Percentiles rank a stretch among this genome's conserved stretches.
These are phyloP conservation scores for Aphanoascus verrucosus DNA, from an alignment of 2,329 filamentous ascomycete species.

Conservation along the genomic window DNA sequence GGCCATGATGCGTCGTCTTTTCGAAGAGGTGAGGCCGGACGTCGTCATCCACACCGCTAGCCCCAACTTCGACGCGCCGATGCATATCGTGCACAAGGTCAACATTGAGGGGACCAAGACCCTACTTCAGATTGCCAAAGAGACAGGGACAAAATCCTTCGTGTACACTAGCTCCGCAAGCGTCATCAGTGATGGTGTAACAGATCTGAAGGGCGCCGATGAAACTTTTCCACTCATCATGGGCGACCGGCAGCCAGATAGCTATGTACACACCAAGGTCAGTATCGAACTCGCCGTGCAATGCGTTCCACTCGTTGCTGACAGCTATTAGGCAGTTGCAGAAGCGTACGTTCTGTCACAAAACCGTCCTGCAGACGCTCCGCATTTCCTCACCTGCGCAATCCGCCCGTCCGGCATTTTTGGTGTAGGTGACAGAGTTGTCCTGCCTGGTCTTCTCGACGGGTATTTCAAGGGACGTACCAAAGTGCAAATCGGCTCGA, in stretches of 20 bases:
- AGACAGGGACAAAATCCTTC: conserved; percentile 50
- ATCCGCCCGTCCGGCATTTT: conserved; percentile 74
- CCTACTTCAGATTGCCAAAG: conserved; percentile 52
- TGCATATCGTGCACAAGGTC: conserved; percentile 57
- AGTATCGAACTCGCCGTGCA: conserved; percentile 18
- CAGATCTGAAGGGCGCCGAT: conserved; percentile 70
- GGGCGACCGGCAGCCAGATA: conserved; percentile 39
- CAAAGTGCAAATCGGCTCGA: conserved; percentile 59
- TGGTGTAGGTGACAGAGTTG: conserved; percentile 56
- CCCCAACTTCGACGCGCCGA: conserved; percentile 34
- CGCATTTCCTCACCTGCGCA: conserved; percentile 54
- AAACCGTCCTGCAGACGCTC: conserved; percentile 31
- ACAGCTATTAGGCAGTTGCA: conserved; percentile 49
- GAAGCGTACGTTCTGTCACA: conserved; percentile 56
- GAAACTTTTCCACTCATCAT: conserved; percentile 69
- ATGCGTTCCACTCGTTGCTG: background rate
- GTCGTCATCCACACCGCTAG: conserved; percentile 80
- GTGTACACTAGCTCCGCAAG: conserved; percentile 77
- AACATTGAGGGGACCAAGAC: conserved; percentile 69
- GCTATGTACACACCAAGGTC: no score
- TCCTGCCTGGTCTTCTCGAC: conserved; percentile 23
- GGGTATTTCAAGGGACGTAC: conserved; percentile 58
- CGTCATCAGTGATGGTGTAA: conserved; percentile 61
- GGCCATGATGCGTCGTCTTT: conserved; percentile 44
- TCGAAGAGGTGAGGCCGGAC: conserved; percentile 54